phyloP scores from a whole-genome alignment of 202 grass and related monocot genomes.

The Thinopyrum obtusiflorum region DNA sequence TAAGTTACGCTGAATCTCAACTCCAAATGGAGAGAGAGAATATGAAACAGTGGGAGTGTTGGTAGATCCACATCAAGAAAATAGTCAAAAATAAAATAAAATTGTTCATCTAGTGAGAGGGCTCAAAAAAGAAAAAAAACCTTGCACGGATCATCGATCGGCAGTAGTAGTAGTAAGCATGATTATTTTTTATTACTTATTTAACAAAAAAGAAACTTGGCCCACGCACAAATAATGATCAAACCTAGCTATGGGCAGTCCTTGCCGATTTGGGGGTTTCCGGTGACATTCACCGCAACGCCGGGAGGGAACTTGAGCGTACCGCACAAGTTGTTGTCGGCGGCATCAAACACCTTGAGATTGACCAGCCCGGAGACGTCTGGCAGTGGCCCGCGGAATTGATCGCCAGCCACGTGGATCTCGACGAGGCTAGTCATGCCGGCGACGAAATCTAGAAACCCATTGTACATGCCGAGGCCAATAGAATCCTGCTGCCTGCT shows the following conservation, averaged over 20 bases:
- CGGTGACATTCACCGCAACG: not conserved
- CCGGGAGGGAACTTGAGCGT: not conserved
- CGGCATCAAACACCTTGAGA: not conserved
- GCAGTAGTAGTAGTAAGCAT: no score
- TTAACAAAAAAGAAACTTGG: no score
- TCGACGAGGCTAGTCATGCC: not conserved
- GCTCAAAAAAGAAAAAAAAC: no score
- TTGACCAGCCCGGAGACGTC: not conserved
- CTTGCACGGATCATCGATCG: no score
- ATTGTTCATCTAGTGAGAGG: no score
- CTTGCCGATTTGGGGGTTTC: not conserved
- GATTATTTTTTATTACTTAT: no score
- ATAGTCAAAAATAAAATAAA: no score
- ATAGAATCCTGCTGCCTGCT: not conserved
- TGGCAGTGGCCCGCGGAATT: not conserved
- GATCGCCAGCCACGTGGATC: not conserved
- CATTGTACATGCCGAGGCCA: not conserved
- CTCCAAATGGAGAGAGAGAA: no score
- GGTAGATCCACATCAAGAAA: no score
- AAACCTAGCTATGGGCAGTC: not conserved
- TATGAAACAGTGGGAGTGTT: no score
- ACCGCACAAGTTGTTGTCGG: not conserved
- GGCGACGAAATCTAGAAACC: not conserved
- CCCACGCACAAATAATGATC: no score
- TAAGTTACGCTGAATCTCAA: no score